Conservation (phyloP, 257 asterid species). For the Solanum bulbocastanum region DNA sequence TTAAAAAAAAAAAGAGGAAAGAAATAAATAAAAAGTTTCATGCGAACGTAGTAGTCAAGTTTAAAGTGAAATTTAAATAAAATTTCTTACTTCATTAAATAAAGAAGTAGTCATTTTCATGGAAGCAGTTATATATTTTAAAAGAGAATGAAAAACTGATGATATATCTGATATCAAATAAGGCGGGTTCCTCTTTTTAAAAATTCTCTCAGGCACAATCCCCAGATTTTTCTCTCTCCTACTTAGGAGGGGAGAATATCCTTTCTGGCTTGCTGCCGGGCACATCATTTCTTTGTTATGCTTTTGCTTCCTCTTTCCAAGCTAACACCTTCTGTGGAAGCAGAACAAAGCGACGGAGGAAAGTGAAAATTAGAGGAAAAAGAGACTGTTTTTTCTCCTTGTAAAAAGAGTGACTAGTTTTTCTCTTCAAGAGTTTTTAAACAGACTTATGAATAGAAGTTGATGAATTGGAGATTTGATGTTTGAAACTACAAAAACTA, state of each 20-base stretch:
- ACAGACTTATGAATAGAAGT: background rate
- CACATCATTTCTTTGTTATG: background rate
- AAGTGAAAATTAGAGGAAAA: background rate
- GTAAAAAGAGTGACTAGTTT: background rate
- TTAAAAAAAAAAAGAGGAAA: background rate
- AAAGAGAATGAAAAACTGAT: background rate
- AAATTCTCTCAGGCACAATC: background rate
- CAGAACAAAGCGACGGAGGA: background rate
- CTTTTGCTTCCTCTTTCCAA: background rate
- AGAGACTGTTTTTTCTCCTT: background rate
- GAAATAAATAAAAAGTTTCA: background rate
- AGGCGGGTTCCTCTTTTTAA: background rate
- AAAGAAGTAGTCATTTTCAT: background rate
- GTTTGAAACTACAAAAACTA: background rate
- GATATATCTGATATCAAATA: background rate
- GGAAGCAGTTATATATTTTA: background rate
- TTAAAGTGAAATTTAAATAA: background rate
- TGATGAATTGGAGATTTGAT: background rate
- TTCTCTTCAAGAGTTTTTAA: background rate
- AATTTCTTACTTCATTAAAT: background rate
- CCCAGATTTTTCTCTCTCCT: background rate
- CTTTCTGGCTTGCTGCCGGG: background rate
- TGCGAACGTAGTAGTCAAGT: background rate
- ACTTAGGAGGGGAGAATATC: background rate
- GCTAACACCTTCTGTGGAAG: background rate